phyloP scores from a whole-genome alignment of 352 stramenopile species.

The Globisporangium irregulare region DNA sequence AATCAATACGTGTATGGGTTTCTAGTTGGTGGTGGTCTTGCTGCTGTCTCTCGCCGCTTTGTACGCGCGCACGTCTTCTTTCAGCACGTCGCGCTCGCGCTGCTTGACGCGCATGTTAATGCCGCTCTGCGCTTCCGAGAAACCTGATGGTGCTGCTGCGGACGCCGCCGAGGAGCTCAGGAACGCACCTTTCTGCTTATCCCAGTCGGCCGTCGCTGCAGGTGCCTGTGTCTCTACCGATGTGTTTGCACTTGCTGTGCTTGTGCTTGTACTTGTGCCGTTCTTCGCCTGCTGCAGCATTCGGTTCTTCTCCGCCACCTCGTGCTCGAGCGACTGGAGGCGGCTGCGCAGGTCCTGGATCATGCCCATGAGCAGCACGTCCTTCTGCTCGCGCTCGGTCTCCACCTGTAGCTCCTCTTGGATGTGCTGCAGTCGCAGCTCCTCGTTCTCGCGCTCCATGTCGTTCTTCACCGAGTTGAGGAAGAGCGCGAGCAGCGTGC shows the following conservation, averaged over 20 bases:
- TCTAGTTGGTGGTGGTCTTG: not conserved
- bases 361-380: slow-evolving; percentile 40
- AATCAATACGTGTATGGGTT: slow-evolving; percentile 3
- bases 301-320: slow-evolving; percentile 29
- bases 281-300: not conserved
- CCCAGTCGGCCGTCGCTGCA: slow-evolving; percentile 17
- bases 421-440: slow-evolving; percentile 39
- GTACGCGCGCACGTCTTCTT: slow-evolving; percentile 42
- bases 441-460: slow-evolving; percentile 71
- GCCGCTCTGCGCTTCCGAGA: slow-evolving; percentile 30
- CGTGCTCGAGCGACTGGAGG: slow-evolving; percentile 47
- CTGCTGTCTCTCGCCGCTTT: slow-evolving; percentile 24
- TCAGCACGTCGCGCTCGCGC: slow-evolving; percentile 45
- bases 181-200: slow-evolving; percentile 38
- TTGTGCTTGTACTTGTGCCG: slow-evolving; percentile 5
- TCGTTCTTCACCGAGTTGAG: slow-evolving; percentile 64
- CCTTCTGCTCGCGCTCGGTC: slow-evolving; percentile 43
- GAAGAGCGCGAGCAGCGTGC: slow-evolving; percentile 62
- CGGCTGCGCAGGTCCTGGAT: slow-evolving; percentile 66
- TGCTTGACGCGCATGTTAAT: slow-evolving; percentile 45
- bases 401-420: slow-evolving; percentile 41
- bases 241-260: not conserved
- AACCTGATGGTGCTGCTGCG: not conserved
- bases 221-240: slow-evolving; percentile 14
- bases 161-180: slow-evolving; percentile 10